Percentiles rank a stretch among this genome's conserved stretches.
These are phyloP conservation scores for Rhizophora apiculata DNA, from an alignment of 345 rosid genomes.

Conservation along the genomic window DNA sequence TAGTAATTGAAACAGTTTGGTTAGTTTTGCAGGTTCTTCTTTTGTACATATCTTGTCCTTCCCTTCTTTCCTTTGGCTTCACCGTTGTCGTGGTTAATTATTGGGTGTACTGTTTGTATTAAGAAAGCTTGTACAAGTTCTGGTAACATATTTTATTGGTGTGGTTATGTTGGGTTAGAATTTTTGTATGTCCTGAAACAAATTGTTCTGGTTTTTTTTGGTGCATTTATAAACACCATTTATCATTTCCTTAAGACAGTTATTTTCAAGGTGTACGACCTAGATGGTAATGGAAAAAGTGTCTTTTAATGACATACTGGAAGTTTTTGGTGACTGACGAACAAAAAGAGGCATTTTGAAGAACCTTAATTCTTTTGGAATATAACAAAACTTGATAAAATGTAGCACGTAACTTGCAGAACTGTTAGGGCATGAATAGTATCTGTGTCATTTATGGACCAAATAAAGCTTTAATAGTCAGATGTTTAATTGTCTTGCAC, in stretches of 20 bases:
- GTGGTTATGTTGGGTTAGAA: neutral
- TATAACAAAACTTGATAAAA: neutral
- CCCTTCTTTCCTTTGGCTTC: neutral
- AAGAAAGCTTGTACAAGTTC: neutral
- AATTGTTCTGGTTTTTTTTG: constrained; percentile 4
- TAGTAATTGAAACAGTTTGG: neutral
- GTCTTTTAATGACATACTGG: constrained; percentile 54
- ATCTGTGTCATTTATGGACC: too few relatives aligned
- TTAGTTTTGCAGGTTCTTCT: neutral
- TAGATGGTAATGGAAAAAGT: constrained; percentile 69
- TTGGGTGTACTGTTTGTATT: neutral
- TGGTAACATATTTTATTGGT: neutral
- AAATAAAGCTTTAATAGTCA: too few relatives aligned
- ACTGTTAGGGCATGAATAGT: too few relatives aligned
- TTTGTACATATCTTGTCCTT: neutral
- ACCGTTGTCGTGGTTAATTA: neutral
- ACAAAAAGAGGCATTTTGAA: constrained; percentile 58
- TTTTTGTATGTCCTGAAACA: neutral
- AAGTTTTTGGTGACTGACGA: constrained; percentile 54
- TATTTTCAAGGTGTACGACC: constrained; percentile 60
- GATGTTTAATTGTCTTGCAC: too few relatives aligned
- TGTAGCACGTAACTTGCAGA: neutral
- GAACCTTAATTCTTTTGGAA: neutral
- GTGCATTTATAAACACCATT: constrained; percentile 5
- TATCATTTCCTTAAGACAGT: constrained; percentile 37